Base-by-base conservation (phyloP, 495 filamentous ascomycete species). In the Daldinia concentrica region DNA sequence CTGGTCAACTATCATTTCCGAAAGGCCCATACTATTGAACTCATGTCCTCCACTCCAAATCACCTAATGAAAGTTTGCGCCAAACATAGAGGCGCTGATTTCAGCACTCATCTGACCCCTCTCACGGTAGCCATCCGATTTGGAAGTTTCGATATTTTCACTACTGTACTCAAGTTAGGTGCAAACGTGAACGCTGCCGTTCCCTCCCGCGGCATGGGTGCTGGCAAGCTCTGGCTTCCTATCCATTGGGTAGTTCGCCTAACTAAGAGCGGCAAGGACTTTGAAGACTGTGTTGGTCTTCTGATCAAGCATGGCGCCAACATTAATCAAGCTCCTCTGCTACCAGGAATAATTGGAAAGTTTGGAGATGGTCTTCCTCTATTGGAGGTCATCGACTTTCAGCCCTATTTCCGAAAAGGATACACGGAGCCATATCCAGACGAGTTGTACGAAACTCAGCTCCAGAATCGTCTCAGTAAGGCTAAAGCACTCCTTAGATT, bases 291-390 rank as follows among this genome's bases (percentile, higher is more conserved):
- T 5, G n/a, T 72, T n/a, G 0, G 48, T 7, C 54, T 60, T 5
- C 55, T 72, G 0, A 0, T 45, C 2, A 19, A 43, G 1, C 17
- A 56, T 19, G 64, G 64, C 3, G 64, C 64, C 2, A 27, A 67
- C 17, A n/a, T 67, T 9, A 64, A 72, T 27, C 34, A 52, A 22
- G 26, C 58, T 14, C 57, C 68, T 1, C 12, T 62, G 5, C 14
- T 32, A 8, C 7, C 50, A 4, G 34, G n/a, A 15, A 1, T 30
- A n/a, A 30, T 22, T 6, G 22, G 12, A 5, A 1, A 1, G 2
- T 12, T 14, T 1, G 39, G 24, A 45, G 52, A 51, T 45, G 24
- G 14, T 6, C 11, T 61, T 50, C 59, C 36, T 12, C 41, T 68
- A 1, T 52, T 43, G 1, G 48, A 37, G 0, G 32, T 52, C 4